Evolutionary conservation across 345 rosid species (phyloP), one percentile per base, ranked within the genome.

Genomic region (Pistacia vera): DNA sequence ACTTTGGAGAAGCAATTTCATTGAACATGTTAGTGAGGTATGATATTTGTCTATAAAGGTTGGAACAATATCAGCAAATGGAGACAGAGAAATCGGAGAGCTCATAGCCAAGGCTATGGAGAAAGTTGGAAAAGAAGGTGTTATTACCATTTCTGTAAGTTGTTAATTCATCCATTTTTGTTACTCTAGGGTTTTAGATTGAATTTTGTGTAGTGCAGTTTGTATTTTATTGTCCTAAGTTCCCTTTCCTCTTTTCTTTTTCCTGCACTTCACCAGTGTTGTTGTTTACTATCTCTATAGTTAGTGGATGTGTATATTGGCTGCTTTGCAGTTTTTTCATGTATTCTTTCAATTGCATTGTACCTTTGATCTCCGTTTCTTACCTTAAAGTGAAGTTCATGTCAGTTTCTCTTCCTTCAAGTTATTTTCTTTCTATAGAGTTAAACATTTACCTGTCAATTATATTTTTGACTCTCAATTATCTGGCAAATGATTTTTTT

Each of bases 101-200:
- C 62, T 87, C 54, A 83, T 87, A 59, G 87, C 90, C 10, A 83
- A 85, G 79, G 90, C 90, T 46, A 85, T 85, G 90, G 86, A 85
- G 82, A 82, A 85, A 74, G 89, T 85, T 55, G 88, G 90, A 63
- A 83, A 87, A 75, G 87, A 85, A 58, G 87, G 89, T 61, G 89
- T 83, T 41, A 85, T 87, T n/a, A 85, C 86, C 30, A 85, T 85
- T 22, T 73, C 78, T 33, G 90, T 87, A 70, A 74, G 85, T 68
- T 66, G 58, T 55, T 4, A 55, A 51, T 35, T 4, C 66, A 4
- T 35, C 51, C 51, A 18, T 64, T n/a, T 63, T 64, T n/a, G 3
- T 58, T 58, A 10, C 60, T 18, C 60, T 57, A 17, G 18, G 20
- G 1, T 20, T n/a, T 58, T 1, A 58, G 62, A 58, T 20, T 58